Evolutionary conservation across 1,284 basidiomycete species (phyloP), one percentile per base, ranked within the genome.

Genomic region (Naganishia sp.): DNA sequence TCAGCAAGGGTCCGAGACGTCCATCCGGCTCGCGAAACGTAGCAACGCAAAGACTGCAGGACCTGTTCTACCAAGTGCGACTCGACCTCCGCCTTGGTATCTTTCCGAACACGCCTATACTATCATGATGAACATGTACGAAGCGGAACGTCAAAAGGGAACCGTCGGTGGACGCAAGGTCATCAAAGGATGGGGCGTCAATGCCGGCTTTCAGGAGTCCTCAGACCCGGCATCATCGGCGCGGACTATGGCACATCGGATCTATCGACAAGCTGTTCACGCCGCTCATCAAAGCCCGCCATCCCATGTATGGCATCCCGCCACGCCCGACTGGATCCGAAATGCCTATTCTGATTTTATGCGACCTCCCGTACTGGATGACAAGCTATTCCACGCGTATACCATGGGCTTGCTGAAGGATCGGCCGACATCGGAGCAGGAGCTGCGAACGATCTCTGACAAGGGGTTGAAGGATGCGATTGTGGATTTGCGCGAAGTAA

Each of bases 51-150:
- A 41, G 39, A 23, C 47, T 5, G 25, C 46, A 9, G 39, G 17
- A 31, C 28, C 47, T 35, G 49, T 47, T 13, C 39, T n/a, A 23
- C 2, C 13, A 11, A 52, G 51, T 9, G 39, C 55, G n/a, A 41
- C 63, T 1, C 49, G 41, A 17, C 10, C 10, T 15, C 46, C 51
- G 41, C 46, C 56, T 41, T 67, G 66, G 66, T 67, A 31, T 28
- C 47, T 67, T 32, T 60, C 66, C 7, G 61, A 63, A 49, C 58
- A 67, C 32, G 63, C 56, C 1, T 68, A 68, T 39, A 56, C 67
- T 5, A 62, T 21, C 50, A 60, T 65, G 63, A 42, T 68, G 31
- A 47, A 61, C 25, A n/a, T 60, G 35, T 58, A 67, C 39, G 60
- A 49, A 7, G 47, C 11, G 13, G 66, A 67, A 35, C 52, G 49